Evolutionary conservation across 2,329 filamentous ascomycete genomes (phyloP), one percentile per base, ranked within the genome.

Genomic region (Aspergillus udagawae): DNA sequence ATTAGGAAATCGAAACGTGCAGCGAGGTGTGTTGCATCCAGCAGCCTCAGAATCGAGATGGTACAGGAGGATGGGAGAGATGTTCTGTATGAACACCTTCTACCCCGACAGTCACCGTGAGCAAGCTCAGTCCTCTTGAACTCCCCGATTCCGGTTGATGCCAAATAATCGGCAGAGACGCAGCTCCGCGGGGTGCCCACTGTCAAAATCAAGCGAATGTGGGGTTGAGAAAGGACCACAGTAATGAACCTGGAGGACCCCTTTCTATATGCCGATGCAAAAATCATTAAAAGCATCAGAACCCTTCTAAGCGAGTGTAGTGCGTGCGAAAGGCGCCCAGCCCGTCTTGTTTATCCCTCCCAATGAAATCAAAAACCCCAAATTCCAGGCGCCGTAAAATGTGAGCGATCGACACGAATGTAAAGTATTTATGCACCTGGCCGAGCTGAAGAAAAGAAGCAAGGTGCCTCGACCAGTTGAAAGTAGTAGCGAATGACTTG

Each of bases 341-440:
- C 60, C 57, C 61, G 59, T 68, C 62, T 60, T 65, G 67, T 65
- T 64, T 63, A 61, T 63, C 59, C 56, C 53, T 58, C 59, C 44
- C 20, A 14, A 25, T 47, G 44, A 47, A 58, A 63, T 63, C 62
- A 54, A 63, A 63, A 58, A 60, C 57, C 65, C 59, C 61, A 60
- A 65, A 65, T 62, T 65, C 70, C 63, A 71, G 67, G 69, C 73
- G 72, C 72, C 72, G 65, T 47, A 61, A 61, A 59, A 60, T 69
- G 67, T 70, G 69, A 75, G 69, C 71, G 73, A 75, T 68, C 61
- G 73, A 74, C 73, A 72, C 62, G 69, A 74, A 73, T 65, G 60
- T 62, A 64, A 68, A 67, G 63, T 64, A 52, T 67, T 63, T 70
- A 69, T 71, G 63, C 67, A 69, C 55, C 63, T 65, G 64, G 60